Percentiles rank a stretch among this genome's conserved stretches.
These are phyloP conservation scores for Rhodomyrtus psidioides DNA, from an alignment of 441 rosid species.

Conservation along the genomic window DNA sequence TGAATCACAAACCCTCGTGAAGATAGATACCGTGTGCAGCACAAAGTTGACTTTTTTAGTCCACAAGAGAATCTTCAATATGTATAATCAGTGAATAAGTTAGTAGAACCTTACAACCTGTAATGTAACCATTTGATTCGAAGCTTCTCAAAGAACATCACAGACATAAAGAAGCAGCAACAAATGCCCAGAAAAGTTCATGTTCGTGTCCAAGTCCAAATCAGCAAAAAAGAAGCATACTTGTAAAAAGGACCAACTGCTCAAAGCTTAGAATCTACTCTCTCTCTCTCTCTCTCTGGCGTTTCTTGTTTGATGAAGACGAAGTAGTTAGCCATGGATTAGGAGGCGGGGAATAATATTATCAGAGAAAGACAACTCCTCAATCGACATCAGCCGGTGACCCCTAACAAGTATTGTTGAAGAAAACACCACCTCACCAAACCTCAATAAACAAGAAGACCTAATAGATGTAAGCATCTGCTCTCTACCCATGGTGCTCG, in stretches of 20 bases:
- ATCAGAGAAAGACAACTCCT: constrained; percentile 43
- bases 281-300: not conserved
- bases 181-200: not conserved
- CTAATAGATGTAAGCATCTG: constrained; percentile 12
- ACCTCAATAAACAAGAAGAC: constrained; percentile 11
- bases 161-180: not conserved
- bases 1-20: not conserved
- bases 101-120: not conserved
- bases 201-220: not conserved
- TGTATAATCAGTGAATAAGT: not conserved
- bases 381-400: constrained; percentile 34
- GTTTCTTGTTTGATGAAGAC: not conserved
- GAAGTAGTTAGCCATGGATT: constrained; percentile 17
- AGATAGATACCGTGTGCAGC: not conserved
- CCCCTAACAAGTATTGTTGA: constrained; percentile 30
- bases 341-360: not conserved
- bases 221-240: not conserved
- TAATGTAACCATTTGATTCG: not conserved
- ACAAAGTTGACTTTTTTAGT: not conserved
- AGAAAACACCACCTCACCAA: constrained; percentile 78
- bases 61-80: not conserved
- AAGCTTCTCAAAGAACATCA: not conserved
- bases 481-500: constrained; percentile 14
- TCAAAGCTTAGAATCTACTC: constrained; percentile 34
- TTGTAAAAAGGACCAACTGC: constrained; percentile 23